A percentile compares a stretch with the other conserved stretches of the same genome.
Conservation (phyloP, 345 rosid species). For the Jatropha curcas region DNA sequence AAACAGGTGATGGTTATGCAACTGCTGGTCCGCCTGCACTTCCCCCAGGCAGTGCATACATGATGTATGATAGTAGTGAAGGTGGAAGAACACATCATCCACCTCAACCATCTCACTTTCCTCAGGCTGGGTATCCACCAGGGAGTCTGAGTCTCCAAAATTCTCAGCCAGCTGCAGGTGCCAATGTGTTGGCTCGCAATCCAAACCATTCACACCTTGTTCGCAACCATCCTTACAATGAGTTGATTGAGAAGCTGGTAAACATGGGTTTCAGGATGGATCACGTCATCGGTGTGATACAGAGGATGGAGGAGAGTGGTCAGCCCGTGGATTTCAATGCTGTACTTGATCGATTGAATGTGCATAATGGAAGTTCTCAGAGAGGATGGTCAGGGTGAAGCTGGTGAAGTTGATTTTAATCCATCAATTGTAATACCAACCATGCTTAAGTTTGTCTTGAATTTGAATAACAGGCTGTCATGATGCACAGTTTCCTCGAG, state of each 20-base stretch:
- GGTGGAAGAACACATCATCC: constrained; percentile 58
- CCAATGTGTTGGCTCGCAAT: constrained; percentile 40
- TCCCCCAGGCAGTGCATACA: constrained; percentile 62
- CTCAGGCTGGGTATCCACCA: constrained; percentile 67
- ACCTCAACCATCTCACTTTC: constrained; percentile 59
- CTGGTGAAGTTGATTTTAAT: background rate
- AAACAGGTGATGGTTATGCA: constrained; percentile 60
- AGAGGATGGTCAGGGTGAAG: constrained; percentile 66
- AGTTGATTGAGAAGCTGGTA: constrained; percentile 79
- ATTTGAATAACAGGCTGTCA: constrained; percentile 27
- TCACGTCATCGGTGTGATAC: constrained; percentile 67
- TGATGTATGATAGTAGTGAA: constrained; percentile 71
- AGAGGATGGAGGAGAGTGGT: constrained; percentile 92
- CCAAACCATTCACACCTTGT: constrained; percentile 49
- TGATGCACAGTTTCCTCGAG: background rate
- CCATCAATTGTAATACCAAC: background rate
- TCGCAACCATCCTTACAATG: constrained; percentile 67
- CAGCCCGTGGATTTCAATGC: constrained; percentile 84
- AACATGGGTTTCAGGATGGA: constrained; percentile 96
- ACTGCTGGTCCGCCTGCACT: constrained; percentile 53
- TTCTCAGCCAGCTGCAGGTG: constrained; percentile 47
- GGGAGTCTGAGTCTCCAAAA: constrained; percentile 46
- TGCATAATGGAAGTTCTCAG: constrained; percentile 64
- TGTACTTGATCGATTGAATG: constrained; percentile 76
- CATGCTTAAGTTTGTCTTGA: background rate